These are phyloP conservation scores for Thalassiosira hispida DNA, from an alignment of 352 stramenopile genomes.

Conservation along the genomic window DNA sequence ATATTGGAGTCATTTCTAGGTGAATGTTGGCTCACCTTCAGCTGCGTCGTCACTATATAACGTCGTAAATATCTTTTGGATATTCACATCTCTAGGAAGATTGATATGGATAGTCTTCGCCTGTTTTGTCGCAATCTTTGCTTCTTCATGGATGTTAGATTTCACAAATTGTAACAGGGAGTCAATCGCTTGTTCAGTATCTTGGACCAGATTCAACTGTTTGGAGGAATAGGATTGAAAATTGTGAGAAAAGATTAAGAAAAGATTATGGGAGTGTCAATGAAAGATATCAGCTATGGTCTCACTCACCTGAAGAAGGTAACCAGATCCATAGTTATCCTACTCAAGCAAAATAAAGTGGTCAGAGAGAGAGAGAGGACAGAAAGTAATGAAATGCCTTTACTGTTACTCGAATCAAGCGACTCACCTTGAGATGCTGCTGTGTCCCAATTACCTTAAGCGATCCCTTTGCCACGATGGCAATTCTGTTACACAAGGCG, in stretches of 20 bases:
- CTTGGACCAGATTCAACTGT: conserved; percentile 31
- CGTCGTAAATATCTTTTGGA: conserved; percentile 57
- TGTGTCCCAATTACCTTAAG: conserved; percentile 72
- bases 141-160: conserved; percentile 52
- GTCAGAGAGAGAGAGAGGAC: background rate
- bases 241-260: background rate
- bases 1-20: background rate
- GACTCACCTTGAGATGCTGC: background rate
- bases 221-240: background rate
- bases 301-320: conserved; percentile 57
- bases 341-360: conserved; percentile 1
- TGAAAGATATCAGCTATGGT: background rate
- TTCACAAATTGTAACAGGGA: conserved; percentile 50
- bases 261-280: background rate
- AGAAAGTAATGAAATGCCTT: background rate
- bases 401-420: background rate
- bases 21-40: conserved; percentile 23
- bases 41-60: conserved; percentile 51
- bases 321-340: conserved; percentile 65
- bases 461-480: conserved; percentile 89
- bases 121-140: conserved; percentile 51
- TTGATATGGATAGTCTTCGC: conserved; percentile 68
- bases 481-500: conserved; percentile 92
- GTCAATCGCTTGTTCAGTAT: conserved; percentile 47
- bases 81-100: conserved; percentile 50